A percentile compares a stretch with the other conserved stretches of the same genome.
phyloP scores from a whole-genome alignment of 371 early-diverging fungal species.

The Conidiobolus incongruus region DNA sequence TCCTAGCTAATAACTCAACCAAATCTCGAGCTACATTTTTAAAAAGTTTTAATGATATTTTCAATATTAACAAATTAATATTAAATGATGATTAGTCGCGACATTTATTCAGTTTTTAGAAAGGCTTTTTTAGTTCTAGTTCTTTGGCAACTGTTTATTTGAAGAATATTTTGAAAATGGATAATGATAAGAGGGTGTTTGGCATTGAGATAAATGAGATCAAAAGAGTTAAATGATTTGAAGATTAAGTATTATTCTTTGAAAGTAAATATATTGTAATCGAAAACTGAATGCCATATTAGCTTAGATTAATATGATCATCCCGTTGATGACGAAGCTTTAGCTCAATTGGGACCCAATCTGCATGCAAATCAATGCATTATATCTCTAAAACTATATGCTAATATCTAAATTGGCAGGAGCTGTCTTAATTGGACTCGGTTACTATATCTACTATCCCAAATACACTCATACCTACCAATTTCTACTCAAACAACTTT shows the following conservation, averaged over 20 bases:
- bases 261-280: no score
- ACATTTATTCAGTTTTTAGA: conserved; percentile 14
- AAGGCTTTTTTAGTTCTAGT: conserved; percentile 82
- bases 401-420: conserved; percentile 28
- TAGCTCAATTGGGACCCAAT: no score
- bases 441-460: conserved; percentile 62
- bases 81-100: neutral
- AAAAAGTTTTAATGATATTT: conserved; percentile 53
- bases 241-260: no score
- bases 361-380: no score
- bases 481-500: no score
- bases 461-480: conserved; percentile 79
- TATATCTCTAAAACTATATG: no score
- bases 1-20: conserved; percentile 92
- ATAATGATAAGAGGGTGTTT: conserved; percentile 66
- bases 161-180: conserved; percentile 48
- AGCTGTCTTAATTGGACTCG: conserved; percentile 82
- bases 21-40: conserved; percentile 60
- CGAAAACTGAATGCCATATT: no score
- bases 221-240: conserved; percentile 68
- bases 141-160: conserved; percentile 87
- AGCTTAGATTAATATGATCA: no score
- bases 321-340: no score
- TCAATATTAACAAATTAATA: conserved; percentile 38
- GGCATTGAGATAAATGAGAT: conserved; percentile 81